Percentiles rank a stretch among this genome's conserved stretches.
Conservation (phyloP, 306 rosid species). For the Quercus variabilis region DNA sequence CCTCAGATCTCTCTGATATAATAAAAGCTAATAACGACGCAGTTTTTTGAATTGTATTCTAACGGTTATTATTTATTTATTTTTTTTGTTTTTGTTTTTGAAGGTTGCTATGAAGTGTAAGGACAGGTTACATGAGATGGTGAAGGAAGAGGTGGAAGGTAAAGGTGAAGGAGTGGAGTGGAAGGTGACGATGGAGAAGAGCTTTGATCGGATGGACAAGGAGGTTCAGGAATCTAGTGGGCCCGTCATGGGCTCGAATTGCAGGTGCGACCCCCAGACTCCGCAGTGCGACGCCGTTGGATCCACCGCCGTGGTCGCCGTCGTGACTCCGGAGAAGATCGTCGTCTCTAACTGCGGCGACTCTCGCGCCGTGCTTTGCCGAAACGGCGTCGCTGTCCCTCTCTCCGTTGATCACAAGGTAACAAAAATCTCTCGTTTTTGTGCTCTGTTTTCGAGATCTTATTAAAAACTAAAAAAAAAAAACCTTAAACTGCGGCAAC, state of each 20-base stretch:
- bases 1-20: background rate
- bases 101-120: conserved; percentile 46
- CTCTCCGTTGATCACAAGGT: conserved; percentile 93
- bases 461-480: too few species aligned
- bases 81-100: background rate
- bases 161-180: conserved; percentile 18
- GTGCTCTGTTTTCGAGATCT: background rate
- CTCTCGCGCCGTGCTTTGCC: conserved; percentile 89
- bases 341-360: conserved; percentile 89
- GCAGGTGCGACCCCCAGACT: conserved; percentile 52
- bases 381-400: conserved; percentile 56
- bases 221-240: conserved; percentile 29
- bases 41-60: background rate
- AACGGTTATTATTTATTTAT: background rate
- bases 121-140: conserved; percentile 44
- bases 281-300: conserved; percentile 90
- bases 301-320: conserved; percentile 75
- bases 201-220: conserved; percentile 40
- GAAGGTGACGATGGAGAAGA: conserved; percentile 39
- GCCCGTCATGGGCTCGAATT: conserved; percentile 4
- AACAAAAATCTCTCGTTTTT: background rate
- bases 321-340: conserved; percentile 52
- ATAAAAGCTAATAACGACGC: background rate
- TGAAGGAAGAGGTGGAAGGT: conserved; percentile 33
- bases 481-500: background rate